Conservation (phyloP, 2,329 filamentous ascomycete genomes). For the Xylaria sp. region DNA sequence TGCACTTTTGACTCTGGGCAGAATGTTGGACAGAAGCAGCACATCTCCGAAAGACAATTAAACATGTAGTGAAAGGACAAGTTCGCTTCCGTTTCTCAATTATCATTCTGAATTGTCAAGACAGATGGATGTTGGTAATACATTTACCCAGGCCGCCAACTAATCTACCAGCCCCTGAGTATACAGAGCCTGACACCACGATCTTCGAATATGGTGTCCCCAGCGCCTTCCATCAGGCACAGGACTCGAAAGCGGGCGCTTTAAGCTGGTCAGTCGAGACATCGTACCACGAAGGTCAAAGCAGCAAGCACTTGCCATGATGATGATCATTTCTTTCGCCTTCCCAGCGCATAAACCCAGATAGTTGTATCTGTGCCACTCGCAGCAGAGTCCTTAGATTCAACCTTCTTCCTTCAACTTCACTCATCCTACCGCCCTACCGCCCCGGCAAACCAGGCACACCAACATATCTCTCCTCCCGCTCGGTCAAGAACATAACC, state of each 20-base stretch:
- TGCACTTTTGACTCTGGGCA: not conserved
- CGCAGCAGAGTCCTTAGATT: not conserved
- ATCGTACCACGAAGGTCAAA: constrained; percentile 11
- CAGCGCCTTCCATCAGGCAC: not conserved
- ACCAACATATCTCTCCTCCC: constrained; percentile 86
- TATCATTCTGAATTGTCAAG: not conserved
- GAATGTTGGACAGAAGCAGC: not conserved
- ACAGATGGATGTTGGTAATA: constrained; percentile 23
- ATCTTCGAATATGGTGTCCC: not conserved
- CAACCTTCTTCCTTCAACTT: not conserved
- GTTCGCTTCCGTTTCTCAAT: not conserved
- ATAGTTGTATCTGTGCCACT: too few species aligned
- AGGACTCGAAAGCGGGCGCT: constrained; percentile 2
- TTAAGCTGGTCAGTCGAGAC: constrained; percentile 23
- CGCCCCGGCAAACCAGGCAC: constrained; percentile 67
- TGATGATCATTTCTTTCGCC: not conserved
- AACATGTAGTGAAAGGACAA: too few species aligned
- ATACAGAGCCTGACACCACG: not conserved
- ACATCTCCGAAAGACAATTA: not conserved
- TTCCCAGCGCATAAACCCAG: not conserved
- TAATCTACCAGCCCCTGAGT: not conserved
- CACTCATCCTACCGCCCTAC: constrained; percentile 13
- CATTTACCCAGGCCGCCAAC: not conserved
- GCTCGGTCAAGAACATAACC: constrained; percentile 97
- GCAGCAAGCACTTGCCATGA: constrained; percentile 32